phyloP scores from a whole-genome alignment of 1,284 basidiomycete species.

The Puccinia horiana region DNA sequence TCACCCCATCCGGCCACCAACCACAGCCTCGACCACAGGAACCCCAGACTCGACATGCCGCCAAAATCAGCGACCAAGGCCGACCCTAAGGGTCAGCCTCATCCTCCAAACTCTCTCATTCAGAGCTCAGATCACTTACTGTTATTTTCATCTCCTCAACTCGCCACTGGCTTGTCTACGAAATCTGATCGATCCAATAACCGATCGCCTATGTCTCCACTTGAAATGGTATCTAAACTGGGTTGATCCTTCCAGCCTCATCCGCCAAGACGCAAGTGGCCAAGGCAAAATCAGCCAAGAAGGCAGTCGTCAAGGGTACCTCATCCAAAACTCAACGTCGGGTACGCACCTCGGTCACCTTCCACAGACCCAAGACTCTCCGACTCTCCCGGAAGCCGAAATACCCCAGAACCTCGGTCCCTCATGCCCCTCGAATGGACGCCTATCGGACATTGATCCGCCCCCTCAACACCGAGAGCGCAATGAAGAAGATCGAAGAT shows the following conservation, averaged over 20 bases:
- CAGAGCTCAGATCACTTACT: background rate
- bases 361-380: slow-evolving; percentile 78
- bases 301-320: slow-evolving; percentile 44
- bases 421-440: slow-evolving; percentile 95
- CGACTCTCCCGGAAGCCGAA: slow-evolving; percentile 78
- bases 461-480: slow-evolving; percentile 66
- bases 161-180: background rate
- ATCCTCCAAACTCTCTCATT: background rate
- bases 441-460: slow-evolving; percentile 90
- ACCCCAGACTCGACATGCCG: slow-evolving; percentile 41
- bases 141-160: background rate
- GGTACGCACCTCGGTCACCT: slow-evolving; percentile 55
- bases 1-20: background rate
- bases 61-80: slow-evolving; percentile 37
- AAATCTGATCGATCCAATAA: background rate
- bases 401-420: slow-evolving; percentile 91
- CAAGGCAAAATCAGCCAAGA: slow-evolving; percentile 49
- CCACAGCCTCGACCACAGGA: background rate
- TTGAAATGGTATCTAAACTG: background rate
- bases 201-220: too few relatives aligned
- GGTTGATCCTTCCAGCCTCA: slow-evolving; percentile 13
- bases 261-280: slow-evolving; percentile 48
- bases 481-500: slow-evolving; percentile 95
- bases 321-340: slow-evolving; percentile 32
- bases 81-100: slow-evolving; percentile 31